phyloP scores from a whole-genome alignment of 2,329 filamentous ascomycete species.

The Magnaporthiopsis poae region DNA sequence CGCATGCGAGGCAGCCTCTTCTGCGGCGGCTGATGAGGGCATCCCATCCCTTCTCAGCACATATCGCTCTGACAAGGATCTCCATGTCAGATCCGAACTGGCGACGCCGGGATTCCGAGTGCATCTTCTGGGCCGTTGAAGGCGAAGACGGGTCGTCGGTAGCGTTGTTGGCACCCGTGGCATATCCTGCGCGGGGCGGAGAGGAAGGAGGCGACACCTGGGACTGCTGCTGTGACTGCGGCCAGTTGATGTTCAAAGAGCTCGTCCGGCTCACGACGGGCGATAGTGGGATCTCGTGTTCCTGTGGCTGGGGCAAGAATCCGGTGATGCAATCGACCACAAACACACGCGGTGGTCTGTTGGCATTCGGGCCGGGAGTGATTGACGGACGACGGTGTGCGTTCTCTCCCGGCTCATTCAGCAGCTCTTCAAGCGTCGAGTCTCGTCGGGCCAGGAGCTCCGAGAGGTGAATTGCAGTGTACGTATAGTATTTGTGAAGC shows the following conservation, averaged over 20 bases:
- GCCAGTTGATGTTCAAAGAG: constrained; percentile 8
- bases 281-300: constrained; percentile 38
- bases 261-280: constrained; percentile 32
- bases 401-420: constrained; percentile 16
- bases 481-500: constrained; percentile 53
- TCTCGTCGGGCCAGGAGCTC: constrained; percentile 41
- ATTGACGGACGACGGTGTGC: constrained; percentile 22
- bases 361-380: constrained; percentile 22
- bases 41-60: constrained; percentile 64
- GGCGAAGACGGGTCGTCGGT: not conserved
- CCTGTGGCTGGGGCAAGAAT: constrained; percentile 32
- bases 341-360: constrained; percentile 33
- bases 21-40: constrained; percentile 58
- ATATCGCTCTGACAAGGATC: constrained; percentile 61
- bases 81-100: constrained; percentile 58
- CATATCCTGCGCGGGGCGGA: not conserved
- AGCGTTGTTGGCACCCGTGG: not conserved
- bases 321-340: constrained; percentile 56
- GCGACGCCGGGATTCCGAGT: constrained; percentile 44
- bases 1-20: constrained; percentile 63
- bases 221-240: constrained; percentile 14
- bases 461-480: constrained; percentile 48
- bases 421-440: constrained; percentile 37
- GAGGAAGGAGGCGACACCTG: constrained; percentile 7
- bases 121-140: constrained; percentile 41